A percentile compares a stretch with the other conserved stretches of the same genome.
phyloP scores from a whole-genome alignment of 2,329 filamentous ascomycete genomes.

The Verticillium albo-atrum region DNA sequence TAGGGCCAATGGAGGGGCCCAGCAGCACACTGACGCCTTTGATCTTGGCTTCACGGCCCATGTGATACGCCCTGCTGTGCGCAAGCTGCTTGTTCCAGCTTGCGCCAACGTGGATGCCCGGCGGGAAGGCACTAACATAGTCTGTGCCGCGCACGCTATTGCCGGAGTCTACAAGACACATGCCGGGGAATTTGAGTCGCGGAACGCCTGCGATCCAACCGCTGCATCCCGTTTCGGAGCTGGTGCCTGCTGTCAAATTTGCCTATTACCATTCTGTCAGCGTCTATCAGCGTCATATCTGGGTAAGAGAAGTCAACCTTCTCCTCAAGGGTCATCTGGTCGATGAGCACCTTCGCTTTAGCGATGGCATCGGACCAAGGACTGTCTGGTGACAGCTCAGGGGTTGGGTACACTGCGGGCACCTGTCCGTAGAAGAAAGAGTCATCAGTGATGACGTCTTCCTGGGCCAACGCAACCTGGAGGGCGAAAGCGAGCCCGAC shows the following conservation, averaged over 20 bases:
- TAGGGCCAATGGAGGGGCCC: conserved; percentile 26
- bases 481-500: neutral
- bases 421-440: conserved; percentile 9
- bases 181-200: conserved; percentile 30
- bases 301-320: conserved; percentile 38
- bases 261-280: conserved; percentile 34
- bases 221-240: conserved; percentile 44
- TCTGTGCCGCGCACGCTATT: conserved; percentile 29
- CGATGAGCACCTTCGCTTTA: conserved; percentile 53
- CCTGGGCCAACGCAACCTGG: neutral
- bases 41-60: conserved; percentile 27
- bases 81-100: conserved; percentile 58
- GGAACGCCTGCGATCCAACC: conserved; percentile 36
- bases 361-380: conserved; percentile 34
- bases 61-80: conserved; percentile 23
- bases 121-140: conserved; percentile 41
- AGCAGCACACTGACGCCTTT: conserved; percentile 30
- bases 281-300: neutral
- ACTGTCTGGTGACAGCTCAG: conserved; percentile 5
- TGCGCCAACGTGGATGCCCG: conserved; percentile 41
- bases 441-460: neutral
- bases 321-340: conserved; percentile 61
- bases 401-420: conserved; percentile 19
- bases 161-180: conserved; percentile 40
- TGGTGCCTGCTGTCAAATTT: conserved; percentile 67